Evolutionary conservation across 1,139 yeast genomes (phyloP).

Genomic region (Yamadazyma blattariae): DNA sequence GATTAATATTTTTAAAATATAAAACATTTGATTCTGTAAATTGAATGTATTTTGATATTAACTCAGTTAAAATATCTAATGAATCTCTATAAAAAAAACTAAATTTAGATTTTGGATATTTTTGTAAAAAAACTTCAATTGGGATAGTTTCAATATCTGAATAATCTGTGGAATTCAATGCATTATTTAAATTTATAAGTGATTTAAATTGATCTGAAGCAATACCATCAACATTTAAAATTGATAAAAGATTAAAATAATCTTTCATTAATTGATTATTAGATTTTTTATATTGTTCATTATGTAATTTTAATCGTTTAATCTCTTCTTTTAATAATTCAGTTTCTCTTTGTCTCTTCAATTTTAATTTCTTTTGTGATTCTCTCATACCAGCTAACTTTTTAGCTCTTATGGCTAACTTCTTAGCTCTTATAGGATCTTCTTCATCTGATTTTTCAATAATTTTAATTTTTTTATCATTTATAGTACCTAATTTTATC

Average conservation of each 20-base stretch:
- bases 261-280: background rate
- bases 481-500: background rate
- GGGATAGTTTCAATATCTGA: no score
- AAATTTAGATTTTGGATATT: background rate
- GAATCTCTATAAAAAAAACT: background rate
- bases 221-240: slow-evolving; percentile 1
- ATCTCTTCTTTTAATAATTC: slow-evolving; percentile 1
- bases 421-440: no score
- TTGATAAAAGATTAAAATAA: background rate
- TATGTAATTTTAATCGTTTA: background rate
- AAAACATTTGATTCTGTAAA: slow-evolving; percentile 1
- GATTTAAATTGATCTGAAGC: background rate
- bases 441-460: background rate
- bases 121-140: background rate
- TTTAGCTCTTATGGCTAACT: no score
- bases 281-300: background rate
- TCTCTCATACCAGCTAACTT: slow-evolving; percentile 9
- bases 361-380: slow-evolving; percentile 6
- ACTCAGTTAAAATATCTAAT: background rate
- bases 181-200: background rate
- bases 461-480: no score
- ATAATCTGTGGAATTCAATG: slow-evolving; percentile 2
- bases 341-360: slow-evolving; percentile 3
- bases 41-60: background rate
- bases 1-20: background rate